These are phyloP conservation scores for Ceratobasidium sp. DNA, from an alignment of 1,284 basidiomycete species.

Conservation along the genomic window DNA sequence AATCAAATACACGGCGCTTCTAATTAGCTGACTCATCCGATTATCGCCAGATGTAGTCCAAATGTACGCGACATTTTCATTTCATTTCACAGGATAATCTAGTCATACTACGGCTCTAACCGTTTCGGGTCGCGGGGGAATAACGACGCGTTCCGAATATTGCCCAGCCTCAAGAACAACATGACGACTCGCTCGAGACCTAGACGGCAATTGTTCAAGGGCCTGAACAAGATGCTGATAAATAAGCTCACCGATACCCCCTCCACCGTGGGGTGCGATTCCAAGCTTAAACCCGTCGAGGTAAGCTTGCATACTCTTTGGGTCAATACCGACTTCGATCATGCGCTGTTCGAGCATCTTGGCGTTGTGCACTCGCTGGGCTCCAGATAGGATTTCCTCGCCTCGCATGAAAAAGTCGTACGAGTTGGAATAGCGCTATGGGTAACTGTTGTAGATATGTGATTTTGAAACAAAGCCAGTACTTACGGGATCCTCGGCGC, in stretches of 20 bases:
- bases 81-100: background rate
- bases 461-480: slow-evolving; percentile 6
- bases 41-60: slow-evolving; percentile 1
- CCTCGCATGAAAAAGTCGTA: slow-evolving; percentile 99
- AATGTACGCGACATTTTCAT: slow-evolving; percentile 6
- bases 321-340: slow-evolving; percentile 77
- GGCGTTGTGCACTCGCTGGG: slow-evolving; percentile 96
- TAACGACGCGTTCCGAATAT: slow-evolving; percentile 92
- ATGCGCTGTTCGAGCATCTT: slow-evolving; percentile 84
- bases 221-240: background rate
- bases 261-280: slow-evolving; percentile 88
- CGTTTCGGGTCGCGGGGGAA: slow-evolving; percentile 92
- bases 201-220: background rate
- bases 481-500: slow-evolving; percentile 84
- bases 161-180: slow-evolving; percentile 94
- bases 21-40: slow-evolving; percentile 43
- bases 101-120: slow-evolving; percentile 54
- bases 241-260: slow-evolving; percentile 67
- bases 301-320: slow-evolving; percentile 88
- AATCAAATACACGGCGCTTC: slow-evolving; percentile 28
- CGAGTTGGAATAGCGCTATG: slow-evolving; percentile 90
- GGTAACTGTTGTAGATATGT: slow-evolving; percentile 1
- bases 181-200: slow-evolving; percentile 94
- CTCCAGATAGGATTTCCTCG: slow-evolving; percentile 97
- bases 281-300: slow-evolving; percentile 95